Evolutionary conservation across 768 basidiomycete genomes (phyloP).

Genomic region (Mycena vitilis): DNA sequence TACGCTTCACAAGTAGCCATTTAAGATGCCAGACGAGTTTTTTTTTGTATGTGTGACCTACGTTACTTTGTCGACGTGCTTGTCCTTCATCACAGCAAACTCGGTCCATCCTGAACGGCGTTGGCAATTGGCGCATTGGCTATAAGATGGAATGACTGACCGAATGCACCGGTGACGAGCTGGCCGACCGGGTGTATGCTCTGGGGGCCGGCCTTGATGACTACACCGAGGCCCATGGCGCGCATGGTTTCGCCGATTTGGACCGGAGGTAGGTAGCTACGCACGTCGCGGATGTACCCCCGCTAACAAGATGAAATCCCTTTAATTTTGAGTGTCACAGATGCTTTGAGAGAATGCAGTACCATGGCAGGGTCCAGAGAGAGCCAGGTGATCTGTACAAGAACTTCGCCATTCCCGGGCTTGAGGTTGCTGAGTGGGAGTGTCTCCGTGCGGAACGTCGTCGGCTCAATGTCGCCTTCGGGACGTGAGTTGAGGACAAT

Average conservation of each 20-base stretch:
- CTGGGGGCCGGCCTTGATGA: constrained; percentile 68
- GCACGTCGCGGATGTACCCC: constrained; percentile 77
- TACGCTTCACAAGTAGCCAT: constrained; percentile 49
- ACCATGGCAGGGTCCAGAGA: constrained; percentile 89
- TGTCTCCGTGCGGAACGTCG: constrained; percentile 77
- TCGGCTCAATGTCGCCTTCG: constrained; percentile 69
- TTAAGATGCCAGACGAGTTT: not conserved
- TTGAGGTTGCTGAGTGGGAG: constrained; percentile 63
- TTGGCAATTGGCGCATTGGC: not conserved
- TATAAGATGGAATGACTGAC: constrained; percentile 53
- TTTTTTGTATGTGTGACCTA: constrained; percentile 48
- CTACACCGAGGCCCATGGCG: constrained; percentile 71
- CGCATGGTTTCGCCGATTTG: constrained; percentile 87
- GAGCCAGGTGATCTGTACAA: constrained; percentile 85
- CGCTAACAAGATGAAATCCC: constrained; percentile 44
- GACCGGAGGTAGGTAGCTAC: constrained; percentile 80
- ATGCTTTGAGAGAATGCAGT: no score
- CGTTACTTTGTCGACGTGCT: constrained; percentile 63
- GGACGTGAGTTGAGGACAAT: constrained; percentile 86
- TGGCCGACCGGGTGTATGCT: constrained; percentile 74
- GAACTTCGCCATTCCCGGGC: constrained; percentile 63
- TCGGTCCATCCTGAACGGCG: constrained; percentile 78
- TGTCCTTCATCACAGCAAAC: constrained; percentile 71
- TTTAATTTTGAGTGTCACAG: no score
- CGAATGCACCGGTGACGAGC: constrained; percentile 69